Evolutionary conservation across 768 basidiomycete species (phyloP).

Genomic region (Russula vinacea): DNA sequence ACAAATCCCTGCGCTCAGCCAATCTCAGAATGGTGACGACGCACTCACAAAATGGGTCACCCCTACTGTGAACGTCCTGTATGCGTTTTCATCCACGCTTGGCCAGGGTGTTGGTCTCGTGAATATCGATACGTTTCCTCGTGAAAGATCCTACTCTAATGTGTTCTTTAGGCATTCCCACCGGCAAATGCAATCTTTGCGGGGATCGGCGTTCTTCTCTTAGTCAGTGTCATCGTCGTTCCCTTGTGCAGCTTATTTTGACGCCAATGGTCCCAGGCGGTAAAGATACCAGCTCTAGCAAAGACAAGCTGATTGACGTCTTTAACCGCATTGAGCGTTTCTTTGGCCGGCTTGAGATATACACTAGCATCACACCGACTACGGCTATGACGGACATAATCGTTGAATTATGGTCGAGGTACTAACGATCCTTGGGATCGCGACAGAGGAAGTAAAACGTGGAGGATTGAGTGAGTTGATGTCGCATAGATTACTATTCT

Average conservation of each 20-base stretch:
- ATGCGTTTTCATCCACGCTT: not conserved
- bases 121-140: not conserved
- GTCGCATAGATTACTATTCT: not conserved
- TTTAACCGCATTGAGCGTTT: not conserved
- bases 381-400: not conserved
- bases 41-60: not conserved
- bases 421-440: not conserved
- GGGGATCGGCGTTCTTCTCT: not conserved
- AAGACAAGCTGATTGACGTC: not conserved
- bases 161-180: not conserved
- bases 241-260: not conserved
- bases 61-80: not conserved
- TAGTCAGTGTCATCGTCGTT: not conserved
- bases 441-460: not conserved
- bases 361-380: not conserved
- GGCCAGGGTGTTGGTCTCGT: not conserved
- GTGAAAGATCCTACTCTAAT: not conserved
- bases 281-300: not conserved
- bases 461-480: slow-evolving; percentile 7
- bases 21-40: not conserved
- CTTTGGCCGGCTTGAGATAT: slow-evolving; percentile 4
- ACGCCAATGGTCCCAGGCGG: not conserved
- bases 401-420: slow-evolving; percentile 6
- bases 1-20: not conserved
- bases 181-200: not conserved